Conservation (phyloP, 495 filamentous ascomycete species). For the Chaetomidium leptoderma region DNA sequence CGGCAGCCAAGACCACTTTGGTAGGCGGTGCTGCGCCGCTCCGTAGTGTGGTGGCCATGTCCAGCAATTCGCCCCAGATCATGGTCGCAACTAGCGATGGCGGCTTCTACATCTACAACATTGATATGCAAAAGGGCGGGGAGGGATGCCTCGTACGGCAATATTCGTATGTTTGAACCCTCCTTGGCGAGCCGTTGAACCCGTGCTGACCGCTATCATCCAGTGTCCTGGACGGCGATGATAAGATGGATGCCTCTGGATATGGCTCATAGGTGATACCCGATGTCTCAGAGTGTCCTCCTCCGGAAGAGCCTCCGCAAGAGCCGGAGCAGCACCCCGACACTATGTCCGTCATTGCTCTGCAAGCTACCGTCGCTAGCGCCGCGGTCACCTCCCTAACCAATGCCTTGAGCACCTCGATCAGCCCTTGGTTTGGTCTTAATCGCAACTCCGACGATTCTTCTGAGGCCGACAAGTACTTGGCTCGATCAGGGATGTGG, state of each 20-base stretch:
- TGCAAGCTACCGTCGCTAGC: background rate
- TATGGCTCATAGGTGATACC: conserved; percentile 30
- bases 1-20: conserved; percentile 31
- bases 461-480: background rate
- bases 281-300: background rate
- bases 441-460: background rate
- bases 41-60: conserved; percentile 91
- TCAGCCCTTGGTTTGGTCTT: background rate
- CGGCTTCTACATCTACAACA: conserved; percentile 87
- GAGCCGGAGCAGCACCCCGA: background rate
- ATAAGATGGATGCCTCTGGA: conserved; percentile 46
- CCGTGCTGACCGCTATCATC: background rate
- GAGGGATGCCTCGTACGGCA: conserved; percentile 88
- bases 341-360: background rate
- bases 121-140: conserved; percentile 93
- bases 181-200: background rate
- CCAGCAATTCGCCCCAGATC: conserved; percentile 83
- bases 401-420: background rate
- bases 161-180: conserved; percentile 62
- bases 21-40: conserved; percentile 38
- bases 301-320: background rate
- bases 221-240: conserved; percentile 50
- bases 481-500: background rate
- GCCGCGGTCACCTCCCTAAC: background rate
- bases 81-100: conserved; percentile 98